phyloP scores from a whole-genome alignment of 2,329 filamentous ascomycete genomes.

The Talaromyces funiculosus region DNA sequence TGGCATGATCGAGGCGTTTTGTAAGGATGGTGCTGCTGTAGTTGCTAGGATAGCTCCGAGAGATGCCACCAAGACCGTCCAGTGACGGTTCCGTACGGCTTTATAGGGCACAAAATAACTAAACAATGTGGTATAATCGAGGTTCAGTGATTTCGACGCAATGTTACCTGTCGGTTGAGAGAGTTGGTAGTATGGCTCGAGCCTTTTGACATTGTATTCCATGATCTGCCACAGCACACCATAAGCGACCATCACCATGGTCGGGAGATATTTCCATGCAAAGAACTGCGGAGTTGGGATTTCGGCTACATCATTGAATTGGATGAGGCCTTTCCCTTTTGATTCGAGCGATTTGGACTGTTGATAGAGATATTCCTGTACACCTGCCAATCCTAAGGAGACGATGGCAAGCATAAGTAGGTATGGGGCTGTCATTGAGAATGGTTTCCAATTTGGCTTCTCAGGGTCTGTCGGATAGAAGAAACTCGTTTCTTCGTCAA shows the following conservation, averaged over 20 bases:
- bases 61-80: slow-evolving; percentile 44
- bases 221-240: slow-evolving; percentile 47
- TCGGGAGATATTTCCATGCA: slow-evolving; percentile 39
- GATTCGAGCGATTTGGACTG: slow-evolving; percentile 21
- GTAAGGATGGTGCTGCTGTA: slow-evolving; percentile 42
- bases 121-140: slow-evolving; percentile 46
- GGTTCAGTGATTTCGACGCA: slow-evolving; percentile 39
- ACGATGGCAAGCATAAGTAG: slow-evolving; percentile 26
- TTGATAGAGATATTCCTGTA: slow-evolving; percentile 32
- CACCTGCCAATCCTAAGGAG: slow-evolving; percentile 25
- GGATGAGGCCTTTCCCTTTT: slow-evolving; percentile 31
- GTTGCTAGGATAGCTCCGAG: slow-evolving; percentile 42
- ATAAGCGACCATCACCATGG: slow-evolving; percentile 44
- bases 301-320: slow-evolving; percentile 24
- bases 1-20: slow-evolving; percentile 42
- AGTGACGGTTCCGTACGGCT: slow-evolving; percentile 42
- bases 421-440: slow-evolving; percentile 28
- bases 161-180: slow-evolving; percentile 28
- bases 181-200: slow-evolving; percentile 46
- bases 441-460: slow-evolving; percentile 33
- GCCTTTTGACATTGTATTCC: slow-evolving; percentile 47
- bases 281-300: slow-evolving; percentile 28
- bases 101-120: slow-evolving; percentile 44
- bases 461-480: slow-evolving; percentile 30
- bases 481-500: slow-evolving; percentile 25